These are phyloP conservation scores for Hyaloscypha hepaticicola DNA, from an alignment of 495 filamentous ascomycete genomes.

Conservation along the genomic window DNA sequence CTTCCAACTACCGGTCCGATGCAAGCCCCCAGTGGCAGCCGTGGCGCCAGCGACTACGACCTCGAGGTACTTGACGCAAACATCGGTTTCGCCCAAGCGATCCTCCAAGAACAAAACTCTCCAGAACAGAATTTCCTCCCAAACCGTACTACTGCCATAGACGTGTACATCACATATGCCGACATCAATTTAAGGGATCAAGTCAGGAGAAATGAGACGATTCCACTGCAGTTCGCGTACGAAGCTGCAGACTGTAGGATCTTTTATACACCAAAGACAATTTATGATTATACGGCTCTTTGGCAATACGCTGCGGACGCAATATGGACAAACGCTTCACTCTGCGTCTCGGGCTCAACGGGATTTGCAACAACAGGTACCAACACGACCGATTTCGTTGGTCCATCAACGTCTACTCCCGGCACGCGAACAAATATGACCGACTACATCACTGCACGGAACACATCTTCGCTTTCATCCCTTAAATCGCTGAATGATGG, in stretches of 20 bases:
- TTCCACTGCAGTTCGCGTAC: slow-evolving; percentile 53
- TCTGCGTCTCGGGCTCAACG: slow-evolving; percentile 31
- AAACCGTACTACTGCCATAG: slow-evolving; percentile 30
- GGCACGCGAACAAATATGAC: too few species aligned
- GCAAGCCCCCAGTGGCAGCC: slow-evolving; percentile 41
- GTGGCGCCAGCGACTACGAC: slow-evolving; percentile 32
- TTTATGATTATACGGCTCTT: slow-evolving; percentile 40
- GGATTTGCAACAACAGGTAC: neutral
- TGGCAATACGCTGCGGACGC: slow-evolving; percentile 44
- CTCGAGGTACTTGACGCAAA: slow-evolving; percentile 33
- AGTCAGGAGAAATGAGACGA: slow-evolving; percentile 31
- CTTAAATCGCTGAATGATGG: too few species aligned
- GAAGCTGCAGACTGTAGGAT: slow-evolving; percentile 53
- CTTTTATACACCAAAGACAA: slow-evolving; percentile 50
- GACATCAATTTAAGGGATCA: slow-evolving; percentile 43
- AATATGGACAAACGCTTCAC: slow-evolving; percentile 26
- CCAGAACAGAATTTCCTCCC: slow-evolving; percentile 18
- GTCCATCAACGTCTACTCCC: too few species aligned
- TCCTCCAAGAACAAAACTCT: slow-evolving; percentile 19
- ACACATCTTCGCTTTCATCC: too few species aligned
- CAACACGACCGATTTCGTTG: too few species aligned
- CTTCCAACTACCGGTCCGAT: slow-evolving; percentile 41
- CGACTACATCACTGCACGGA: too few species aligned
- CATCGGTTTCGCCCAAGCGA: slow-evolving; percentile 30
- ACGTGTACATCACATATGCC: slow-evolving; percentile 35